phyloP scores from a whole-genome alignment of 78 protist genomes.

The Dictyostelium discoideum region DNA sequence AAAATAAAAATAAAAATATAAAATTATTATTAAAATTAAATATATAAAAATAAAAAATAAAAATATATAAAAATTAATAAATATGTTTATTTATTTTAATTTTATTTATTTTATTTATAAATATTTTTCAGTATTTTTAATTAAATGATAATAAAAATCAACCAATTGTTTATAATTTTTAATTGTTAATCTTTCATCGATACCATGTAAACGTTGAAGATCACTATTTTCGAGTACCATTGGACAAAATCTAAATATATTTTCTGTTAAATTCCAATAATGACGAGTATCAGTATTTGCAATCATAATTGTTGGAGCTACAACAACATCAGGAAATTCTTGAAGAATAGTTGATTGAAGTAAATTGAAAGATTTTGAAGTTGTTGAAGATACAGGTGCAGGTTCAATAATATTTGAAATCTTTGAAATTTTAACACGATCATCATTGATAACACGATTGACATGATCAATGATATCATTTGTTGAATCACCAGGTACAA shows the following conservation, averaged over 20 bases:
- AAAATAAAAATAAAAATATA: not conserved
- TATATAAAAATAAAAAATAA: not conserved
- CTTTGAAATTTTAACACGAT: not conserved
- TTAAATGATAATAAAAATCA: conserved; percentile 73
- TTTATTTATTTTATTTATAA: not conserved
- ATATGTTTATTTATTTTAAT: not conserved
- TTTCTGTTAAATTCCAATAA: conserved; percentile 53
- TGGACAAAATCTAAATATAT: conserved; percentile 75
- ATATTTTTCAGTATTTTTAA: conserved; percentile 48
- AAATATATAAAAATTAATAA: not conserved
- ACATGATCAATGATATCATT: conserved; percentile 32
- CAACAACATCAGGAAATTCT: conserved; percentile 70
- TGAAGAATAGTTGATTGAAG: conserved; percentile 61
- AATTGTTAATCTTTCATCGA: conserved; percentile 66
- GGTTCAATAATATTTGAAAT: conserved; percentile 1
- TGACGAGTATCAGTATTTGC: conserved; percentile 67
- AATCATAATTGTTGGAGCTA: conserved; percentile 57
- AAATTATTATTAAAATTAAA: not conserved
- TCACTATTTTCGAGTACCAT: conserved; percentile 9
- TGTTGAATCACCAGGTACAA: conserved; percentile 13
- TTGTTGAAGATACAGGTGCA: conserved; percentile 58
- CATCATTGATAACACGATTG: conserved; percentile 27
- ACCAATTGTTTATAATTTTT: conserved; percentile 56
- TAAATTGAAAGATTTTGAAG: conserved; percentile 27
- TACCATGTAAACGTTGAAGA: conserved; percentile 59